Percentiles rank a stretch among this genome's conserved stretches.
These are phyloP conservation scores for Torulaspora quercuum DNA, from an alignment of 805 yeast genomes.

Conservation along the genomic window DNA sequence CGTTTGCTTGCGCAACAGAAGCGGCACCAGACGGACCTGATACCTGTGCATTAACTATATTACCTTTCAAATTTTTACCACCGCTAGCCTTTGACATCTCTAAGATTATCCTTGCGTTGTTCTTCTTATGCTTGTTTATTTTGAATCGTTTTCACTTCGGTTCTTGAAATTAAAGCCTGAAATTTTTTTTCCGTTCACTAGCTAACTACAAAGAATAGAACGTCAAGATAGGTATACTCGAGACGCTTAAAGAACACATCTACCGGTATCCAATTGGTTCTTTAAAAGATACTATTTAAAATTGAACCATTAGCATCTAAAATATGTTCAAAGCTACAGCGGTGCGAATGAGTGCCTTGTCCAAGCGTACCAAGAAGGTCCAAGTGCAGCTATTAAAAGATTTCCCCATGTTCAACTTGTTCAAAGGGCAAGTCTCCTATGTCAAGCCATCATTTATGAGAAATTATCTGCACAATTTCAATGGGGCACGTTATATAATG, in stretches of 20 bases:
- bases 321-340: constrained; percentile 31
- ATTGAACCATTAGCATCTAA: too few species aligned
- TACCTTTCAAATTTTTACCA: constrained; percentile 9
- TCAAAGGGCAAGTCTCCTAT: constrained; percentile 63
- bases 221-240: neutral
- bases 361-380: constrained; percentile 53
- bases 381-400: constrained; percentile 74
- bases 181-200: too few species aligned
- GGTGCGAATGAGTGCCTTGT: constrained; percentile 45
- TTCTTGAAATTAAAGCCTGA: constrained; percentile 4
- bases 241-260: too few species aligned
- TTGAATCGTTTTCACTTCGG: neutral
- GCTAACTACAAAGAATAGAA: neutral
- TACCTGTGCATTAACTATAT: constrained; percentile 1
- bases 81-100: constrained; percentile 8
- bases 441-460: constrained; percentile 84
- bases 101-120: neutral
- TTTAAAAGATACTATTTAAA: too few species aligned
- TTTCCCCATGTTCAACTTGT: constrained; percentile 56
- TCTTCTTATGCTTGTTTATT: neutral
- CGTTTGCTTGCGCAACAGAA: constrained; percentile 4
- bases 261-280: neutral
- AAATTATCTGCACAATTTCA: constrained; percentile 62
- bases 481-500: constrained; percentile 71
- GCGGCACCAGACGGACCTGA: constrained; percentile 5